Evolutionary conservation across 2,329 filamentous ascomycete species (phyloP).

Genomic region (Trichoderma gracile): DNA sequence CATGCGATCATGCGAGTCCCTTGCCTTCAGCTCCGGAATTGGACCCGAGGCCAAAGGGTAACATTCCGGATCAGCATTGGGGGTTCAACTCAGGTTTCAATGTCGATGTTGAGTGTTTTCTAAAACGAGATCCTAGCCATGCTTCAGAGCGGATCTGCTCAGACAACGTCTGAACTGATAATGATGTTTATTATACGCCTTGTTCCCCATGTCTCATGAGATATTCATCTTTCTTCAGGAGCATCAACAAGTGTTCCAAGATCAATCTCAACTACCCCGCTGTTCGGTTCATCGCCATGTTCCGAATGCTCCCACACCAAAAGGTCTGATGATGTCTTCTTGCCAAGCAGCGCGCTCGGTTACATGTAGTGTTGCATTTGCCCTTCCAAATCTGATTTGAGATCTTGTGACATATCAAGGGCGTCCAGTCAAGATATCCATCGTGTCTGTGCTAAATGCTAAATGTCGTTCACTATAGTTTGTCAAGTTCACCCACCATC

Average conservation of each 20-base stretch:
- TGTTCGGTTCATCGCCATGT: neutral
- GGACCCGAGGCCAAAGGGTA: neutral
- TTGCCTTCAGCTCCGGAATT: conserved; percentile 4
- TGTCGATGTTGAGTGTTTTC: neutral
- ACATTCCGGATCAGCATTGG: neutral
- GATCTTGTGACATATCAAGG: neutral
- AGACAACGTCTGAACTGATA: no score
- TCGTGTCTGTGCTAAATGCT: no score
- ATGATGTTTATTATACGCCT: no score
- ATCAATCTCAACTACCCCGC: no score
- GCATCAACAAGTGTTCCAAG: neutral
- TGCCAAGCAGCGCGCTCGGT: conserved; percentile 6
- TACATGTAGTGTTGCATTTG: conserved; percentile 13
- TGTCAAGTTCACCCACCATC: no score
- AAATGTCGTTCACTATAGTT: no score
- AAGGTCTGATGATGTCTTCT: conserved; percentile 3
- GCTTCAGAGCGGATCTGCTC: no score
- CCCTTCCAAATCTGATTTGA: neutral
- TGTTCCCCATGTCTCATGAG: no score
- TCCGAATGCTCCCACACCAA: conserved; percentile 2
- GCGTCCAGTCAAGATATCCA: neutral
- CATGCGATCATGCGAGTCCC: conserved; percentile 9
- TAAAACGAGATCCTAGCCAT: no score
- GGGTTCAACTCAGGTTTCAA: neutral
- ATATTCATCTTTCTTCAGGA: neutral